Evolutionary conservation across 1,139 yeast species (phyloP).

Genomic region (Cylindricascospora bacillispora): DNA sequence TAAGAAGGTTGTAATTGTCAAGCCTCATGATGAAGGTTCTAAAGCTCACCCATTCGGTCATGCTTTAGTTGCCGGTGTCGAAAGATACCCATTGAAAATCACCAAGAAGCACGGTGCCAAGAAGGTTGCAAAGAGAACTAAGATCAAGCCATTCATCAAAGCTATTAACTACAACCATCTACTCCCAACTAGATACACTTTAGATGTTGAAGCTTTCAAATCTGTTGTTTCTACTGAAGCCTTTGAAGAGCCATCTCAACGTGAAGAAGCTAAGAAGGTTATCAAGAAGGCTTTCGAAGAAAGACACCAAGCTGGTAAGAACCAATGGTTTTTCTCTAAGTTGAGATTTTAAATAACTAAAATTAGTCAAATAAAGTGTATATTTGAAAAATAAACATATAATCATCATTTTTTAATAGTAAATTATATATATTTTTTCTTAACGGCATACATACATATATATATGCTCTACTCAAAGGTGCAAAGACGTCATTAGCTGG

Average conservation of each 20-base stretch:
- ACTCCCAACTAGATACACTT: conserved; percentile 99
- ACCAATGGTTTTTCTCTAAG: conserved; percentile 99
- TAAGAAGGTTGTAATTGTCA: conserved; percentile 98
- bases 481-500: no score
- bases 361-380: no score
- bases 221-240: conserved; percentile 84
- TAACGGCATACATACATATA: no score
- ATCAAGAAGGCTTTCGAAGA: conserved; percentile 99
- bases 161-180: conserved; percentile 99
- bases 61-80: conserved; percentile 99
- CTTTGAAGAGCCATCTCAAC: conserved; percentile 95
- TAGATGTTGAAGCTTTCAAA: conserved; percentile 95
- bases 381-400: no score
- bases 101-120: conserved; percentile 92
- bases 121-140: conserved; percentile 95
- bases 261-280: conserved; percentile 98
- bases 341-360: conserved; percentile 76
- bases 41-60: conserved; percentile 98
- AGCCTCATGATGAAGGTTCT: conserved; percentile 98
- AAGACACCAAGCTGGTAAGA: conserved; percentile 99
- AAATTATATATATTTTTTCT: no score
- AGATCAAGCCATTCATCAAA: conserved; percentile 98
- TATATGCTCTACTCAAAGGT: no score
- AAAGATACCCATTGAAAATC: conserved; percentile 96
- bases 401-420: neutral